Evolutionary conservation across 768 basidiomycete species (phyloP).

Genomic region (Kwoniella sp.): DNA sequence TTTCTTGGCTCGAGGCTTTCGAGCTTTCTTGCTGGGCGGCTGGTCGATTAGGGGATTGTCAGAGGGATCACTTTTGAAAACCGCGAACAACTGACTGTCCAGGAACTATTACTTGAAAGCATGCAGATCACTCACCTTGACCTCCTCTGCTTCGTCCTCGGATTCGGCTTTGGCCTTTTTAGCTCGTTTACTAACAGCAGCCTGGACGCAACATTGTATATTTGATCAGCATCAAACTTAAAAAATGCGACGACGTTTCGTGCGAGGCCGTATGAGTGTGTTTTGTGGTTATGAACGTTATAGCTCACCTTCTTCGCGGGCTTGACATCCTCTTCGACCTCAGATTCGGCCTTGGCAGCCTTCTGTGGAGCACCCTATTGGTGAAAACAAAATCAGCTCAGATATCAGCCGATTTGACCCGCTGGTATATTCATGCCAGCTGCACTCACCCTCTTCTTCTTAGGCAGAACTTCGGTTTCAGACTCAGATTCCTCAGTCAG

Average conservation of each 20-base stretch:
- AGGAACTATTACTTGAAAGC: no score
- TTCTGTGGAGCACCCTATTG: slow-evolving; percentile 17
- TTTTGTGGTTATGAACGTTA: no score
- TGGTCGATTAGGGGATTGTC: no score
- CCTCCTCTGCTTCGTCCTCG: slow-evolving; percentile 27
- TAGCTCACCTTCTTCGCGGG: slow-evolving; percentile 44
- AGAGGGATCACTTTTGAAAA: no score
- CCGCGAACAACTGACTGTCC: no score
- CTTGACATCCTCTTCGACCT: slow-evolving; percentile 33
- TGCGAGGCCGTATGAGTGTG: no score
- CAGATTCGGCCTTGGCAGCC: slow-evolving; percentile 55
- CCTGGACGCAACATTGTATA: no score
- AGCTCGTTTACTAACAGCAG: slow-evolving; percentile 9
- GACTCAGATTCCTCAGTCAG: slow-evolving; percentile 36
- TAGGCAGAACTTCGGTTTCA: slow-evolving; percentile 60
- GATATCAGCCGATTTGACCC: not conserved
- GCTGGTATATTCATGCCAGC: slow-evolving; percentile 1
- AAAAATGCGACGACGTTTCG: no score
- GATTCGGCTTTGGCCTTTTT: slow-evolving; percentile 26
- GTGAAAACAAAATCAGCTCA: not conserved
- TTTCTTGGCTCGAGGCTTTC: slow-evolving; percentile 26
- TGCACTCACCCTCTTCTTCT: slow-evolving; percentile 59
- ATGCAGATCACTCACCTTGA: slow-evolving; percentile 31
- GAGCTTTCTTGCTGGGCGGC: slow-evolving; percentile 20
- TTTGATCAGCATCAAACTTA: no score